Evolutionary conservation across 129 eudicot genomes (phyloP), one percentile per base, ranked within the genome.

Genomic region (Pittosporum tobira): DNA sequence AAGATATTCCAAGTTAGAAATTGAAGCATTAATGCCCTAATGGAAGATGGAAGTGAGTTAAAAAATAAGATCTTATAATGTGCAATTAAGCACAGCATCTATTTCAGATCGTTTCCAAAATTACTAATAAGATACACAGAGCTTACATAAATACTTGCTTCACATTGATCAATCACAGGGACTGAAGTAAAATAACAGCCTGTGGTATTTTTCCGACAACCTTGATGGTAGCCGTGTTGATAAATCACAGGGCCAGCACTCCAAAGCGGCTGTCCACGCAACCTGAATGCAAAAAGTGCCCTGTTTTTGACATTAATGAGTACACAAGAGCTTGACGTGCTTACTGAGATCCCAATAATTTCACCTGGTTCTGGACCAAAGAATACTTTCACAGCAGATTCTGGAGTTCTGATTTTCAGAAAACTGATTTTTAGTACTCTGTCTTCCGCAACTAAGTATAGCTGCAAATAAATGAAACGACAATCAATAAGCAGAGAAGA

Each of bases 161-260:
- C 99, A 51, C 99, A 93, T 27, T 76, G 73, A 77, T 93, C 99
- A 56, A 81, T 77, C 68, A 87, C 75, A 15, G 96, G 94, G 16
- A 16, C 61, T 24, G 96, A 79, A 59, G 74, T 50, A 59, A 93
- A 93, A 75, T 76, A 87, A 73, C 99, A 93, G 36, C 52, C 80
- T 1, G 81, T 71, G 51, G 71, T 43, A 54, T 84, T 84, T 66
- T 57, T 75, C 75, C 77, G 67, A 64, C 99, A 93, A 50, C 99
- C 96, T 81, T 93, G 96, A 64, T 68, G 79, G 61, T 84, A 81
- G 24, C 80, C 88, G 61, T 42, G 72, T 59, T 55, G 91, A 73
- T 61, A 65, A 62, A 84, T 70, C 28, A 73, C 71, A 14, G 99
- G 94, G 19, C 78, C 79, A 26, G 71, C 78, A 50, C 82, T 93